phyloP scores from a whole-genome alignment of 2,329 filamentous ascomycete species.

The Pyricularia pennisetigena region DNA sequence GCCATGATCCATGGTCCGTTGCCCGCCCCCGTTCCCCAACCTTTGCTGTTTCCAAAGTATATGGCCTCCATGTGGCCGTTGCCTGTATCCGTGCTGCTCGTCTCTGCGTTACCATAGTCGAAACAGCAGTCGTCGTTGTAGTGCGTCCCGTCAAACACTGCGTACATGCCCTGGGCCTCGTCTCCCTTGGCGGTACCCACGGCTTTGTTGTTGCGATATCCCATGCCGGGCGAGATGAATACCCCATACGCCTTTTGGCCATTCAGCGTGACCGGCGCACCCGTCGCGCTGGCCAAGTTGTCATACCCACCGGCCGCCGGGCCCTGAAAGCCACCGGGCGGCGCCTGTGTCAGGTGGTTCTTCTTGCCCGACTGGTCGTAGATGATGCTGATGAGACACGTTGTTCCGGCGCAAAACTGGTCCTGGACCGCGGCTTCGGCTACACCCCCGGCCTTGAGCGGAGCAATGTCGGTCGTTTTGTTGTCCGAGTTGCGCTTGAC shows the following conservation, averaged over 20 bases:
- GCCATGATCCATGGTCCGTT: constrained; percentile 59
- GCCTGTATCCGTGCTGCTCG: constrained; percentile 40
- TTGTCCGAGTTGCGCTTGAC: constrained; percentile 44
- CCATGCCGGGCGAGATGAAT: constrained; percentile 49
- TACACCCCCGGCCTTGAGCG: constrained; percentile 48
- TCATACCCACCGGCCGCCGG: constrained; percentile 48
- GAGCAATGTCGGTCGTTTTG: constrained; percentile 34
- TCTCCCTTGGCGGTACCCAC: constrained; percentile 45
- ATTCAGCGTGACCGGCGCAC: constrained; percentile 50
- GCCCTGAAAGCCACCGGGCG: constrained; percentile 44
- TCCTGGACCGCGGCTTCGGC: constrained; percentile 53
- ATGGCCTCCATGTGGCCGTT: constrained; percentile 61
- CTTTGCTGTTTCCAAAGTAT: constrained; percentile 47
- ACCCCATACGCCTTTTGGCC: constrained; percentile 55
- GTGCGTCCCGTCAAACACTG: constrained; percentile 48
- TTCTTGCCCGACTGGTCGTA: constrained; percentile 55
- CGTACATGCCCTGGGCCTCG: constrained; percentile 48
- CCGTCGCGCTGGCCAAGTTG: constrained; percentile 47
- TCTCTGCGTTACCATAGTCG: constrained; percentile 49
- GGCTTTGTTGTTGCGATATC: constrained; percentile 49
- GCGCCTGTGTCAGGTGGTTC: constrained; percentile 55
- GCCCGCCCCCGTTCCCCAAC: constrained; percentile 47
- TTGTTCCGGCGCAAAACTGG: constrained; percentile 48
- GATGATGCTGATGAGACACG: constrained; percentile 53
- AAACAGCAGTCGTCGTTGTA: constrained; percentile 48